A percentile compares a stretch with the other conserved stretches of the same genome.
phyloP scores from a whole-genome alignment of 495 filamentous ascomycete genomes.

The Thermothielavioides terrestris region DNA sequence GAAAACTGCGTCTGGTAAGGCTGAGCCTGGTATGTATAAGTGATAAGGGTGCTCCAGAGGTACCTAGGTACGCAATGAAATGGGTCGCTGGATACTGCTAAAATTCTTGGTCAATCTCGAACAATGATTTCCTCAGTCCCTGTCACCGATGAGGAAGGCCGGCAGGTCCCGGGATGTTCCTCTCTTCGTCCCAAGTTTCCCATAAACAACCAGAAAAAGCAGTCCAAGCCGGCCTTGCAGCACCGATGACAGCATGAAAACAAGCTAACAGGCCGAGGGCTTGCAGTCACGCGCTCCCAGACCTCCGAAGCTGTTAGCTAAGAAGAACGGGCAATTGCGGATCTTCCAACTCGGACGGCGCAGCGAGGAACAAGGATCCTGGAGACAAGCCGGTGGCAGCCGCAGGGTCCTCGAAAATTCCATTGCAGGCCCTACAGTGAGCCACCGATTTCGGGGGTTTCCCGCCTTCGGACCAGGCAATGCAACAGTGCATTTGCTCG shows the following conservation, averaged over 20 bases:
- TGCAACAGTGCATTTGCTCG: slow-evolving; percentile 8
- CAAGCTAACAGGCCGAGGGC: slow-evolving; percentile 1
- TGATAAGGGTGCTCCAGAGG: too few species aligned
- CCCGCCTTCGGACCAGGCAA: not conserved
- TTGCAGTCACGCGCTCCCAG: slow-evolving; percentile 20
- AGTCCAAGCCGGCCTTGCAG: not conserved
- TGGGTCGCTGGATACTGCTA: not conserved
- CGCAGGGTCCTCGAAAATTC: not conserved
- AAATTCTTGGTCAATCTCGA: not conserved
- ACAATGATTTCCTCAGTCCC: not conserved
- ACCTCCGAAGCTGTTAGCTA: slow-evolving; percentile 20
- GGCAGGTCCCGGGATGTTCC: not conserved
- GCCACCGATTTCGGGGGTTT: slow-evolving; percentile 25
- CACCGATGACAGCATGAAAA: slow-evolving; percentile 4
- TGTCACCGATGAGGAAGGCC: not conserved
- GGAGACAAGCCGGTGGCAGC: slow-evolving; percentile 13
- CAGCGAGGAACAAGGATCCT: slow-evolving; percentile 19
- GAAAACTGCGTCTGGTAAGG: not conserved
- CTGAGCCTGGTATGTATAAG: not conserved
- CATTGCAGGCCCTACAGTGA: not conserved
- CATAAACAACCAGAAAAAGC: not conserved
- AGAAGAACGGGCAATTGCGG: slow-evolving; percentile 26
- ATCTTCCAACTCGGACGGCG: slow-evolving; percentile 23
- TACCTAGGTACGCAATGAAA: too few species aligned
- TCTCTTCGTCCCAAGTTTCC: not conserved